These are phyloP conservation scores for Paramecium octaurelia DNA, from an alignment of 73 alveolate genomes.

Conservation along the genomic window DNA sequence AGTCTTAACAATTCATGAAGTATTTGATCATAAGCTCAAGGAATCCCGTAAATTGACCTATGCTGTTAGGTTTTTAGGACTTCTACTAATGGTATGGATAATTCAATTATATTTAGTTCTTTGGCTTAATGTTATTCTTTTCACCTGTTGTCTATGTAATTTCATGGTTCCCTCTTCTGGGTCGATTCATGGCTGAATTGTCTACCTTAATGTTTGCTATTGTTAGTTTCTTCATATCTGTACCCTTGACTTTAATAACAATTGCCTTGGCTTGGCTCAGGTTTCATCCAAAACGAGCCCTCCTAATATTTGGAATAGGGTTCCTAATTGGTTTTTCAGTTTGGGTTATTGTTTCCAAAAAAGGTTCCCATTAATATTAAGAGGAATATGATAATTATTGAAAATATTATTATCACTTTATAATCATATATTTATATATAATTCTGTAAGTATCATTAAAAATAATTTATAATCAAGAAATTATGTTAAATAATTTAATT, in stretches of 20 bases:
- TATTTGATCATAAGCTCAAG: background rate
- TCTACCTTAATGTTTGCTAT: background rate
- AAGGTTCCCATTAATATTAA: background rate
- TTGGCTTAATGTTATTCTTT: background rate
- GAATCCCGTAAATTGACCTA: background rate
- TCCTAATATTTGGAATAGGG: background rate
- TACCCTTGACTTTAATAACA: background rate
- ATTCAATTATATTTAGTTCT: background rate
- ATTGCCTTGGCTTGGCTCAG: background rate
- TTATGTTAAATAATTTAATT: background rate
- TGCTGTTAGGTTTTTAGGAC: background rate
- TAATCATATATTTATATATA: background rate
- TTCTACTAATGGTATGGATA: background rate
- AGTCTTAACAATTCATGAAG: background rate
- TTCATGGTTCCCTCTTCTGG: constrained; percentile 19
- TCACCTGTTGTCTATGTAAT: background rate
- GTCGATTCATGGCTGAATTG: background rate
- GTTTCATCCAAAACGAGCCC: background rate
- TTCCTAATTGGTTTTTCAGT: background rate
- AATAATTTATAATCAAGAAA: background rate
- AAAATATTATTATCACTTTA: background rate
- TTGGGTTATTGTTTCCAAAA: background rate
- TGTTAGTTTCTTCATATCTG: background rate
- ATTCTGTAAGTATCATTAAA: no score
- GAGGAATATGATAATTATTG: background rate